Evolutionary conservation across 2,329 filamentous ascomycete species (phyloP).

Genomic region (Dothistroma septosporum): DNA sequence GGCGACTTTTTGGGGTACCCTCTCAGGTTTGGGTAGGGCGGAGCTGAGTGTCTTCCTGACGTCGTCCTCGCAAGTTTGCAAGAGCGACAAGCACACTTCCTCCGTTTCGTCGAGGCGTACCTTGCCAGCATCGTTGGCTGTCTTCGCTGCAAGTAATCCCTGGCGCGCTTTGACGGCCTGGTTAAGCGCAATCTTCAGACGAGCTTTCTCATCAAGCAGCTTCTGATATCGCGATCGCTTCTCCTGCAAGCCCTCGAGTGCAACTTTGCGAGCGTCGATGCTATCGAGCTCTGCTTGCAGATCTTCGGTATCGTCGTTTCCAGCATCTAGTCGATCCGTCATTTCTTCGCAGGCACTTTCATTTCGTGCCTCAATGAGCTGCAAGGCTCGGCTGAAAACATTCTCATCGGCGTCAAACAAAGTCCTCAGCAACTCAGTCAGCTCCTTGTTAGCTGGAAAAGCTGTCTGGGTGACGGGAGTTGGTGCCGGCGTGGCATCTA

Average conservation of each 20-base stretch:
- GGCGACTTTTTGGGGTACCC: slow-evolving; percentile 17
- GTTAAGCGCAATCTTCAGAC: slow-evolving; percentile 21
- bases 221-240: slow-evolving; percentile 20
- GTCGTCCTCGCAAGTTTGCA: slow-evolving; percentile 25
- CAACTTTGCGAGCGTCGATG: slow-evolving; percentile 16
- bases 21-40: slow-evolving; percentile 4
- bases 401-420: slow-evolving; percentile 23
- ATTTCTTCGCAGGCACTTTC: slow-evolving; percentile 23
- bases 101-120: slow-evolving; percentile 25
- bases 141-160: slow-evolving; percentile 21
- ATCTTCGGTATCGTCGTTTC: slow-evolving; percentile 16
- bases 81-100: slow-evolving; percentile 22
- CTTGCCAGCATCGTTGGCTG: slow-evolving; percentile 27
- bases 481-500: slow-evolving; percentile 10
- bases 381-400: slow-evolving; percentile 14
- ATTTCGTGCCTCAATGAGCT: slow-evolving; percentile 15
- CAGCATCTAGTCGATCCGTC: slow-evolving; percentile 21
- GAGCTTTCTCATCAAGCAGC: slow-evolving; percentile 23
- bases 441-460: slow-evolving; percentile 11
- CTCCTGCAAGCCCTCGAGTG: slow-evolving; percentile 18
- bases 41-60: slow-evolving; percentile 15
- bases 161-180: slow-evolving; percentile 23
- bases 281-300: slow-evolving; percentile 20
- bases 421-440: slow-evolving; percentile 9
- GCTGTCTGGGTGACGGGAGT: slow-evolving; percentile 14